A percentile compares a stretch with the other conserved stretches of the same genome.
These are phyloP conservation scores for Phytophthora pluvialis DNA, from an alignment of 352 stramenopile species.

Conservation along the genomic window DNA sequence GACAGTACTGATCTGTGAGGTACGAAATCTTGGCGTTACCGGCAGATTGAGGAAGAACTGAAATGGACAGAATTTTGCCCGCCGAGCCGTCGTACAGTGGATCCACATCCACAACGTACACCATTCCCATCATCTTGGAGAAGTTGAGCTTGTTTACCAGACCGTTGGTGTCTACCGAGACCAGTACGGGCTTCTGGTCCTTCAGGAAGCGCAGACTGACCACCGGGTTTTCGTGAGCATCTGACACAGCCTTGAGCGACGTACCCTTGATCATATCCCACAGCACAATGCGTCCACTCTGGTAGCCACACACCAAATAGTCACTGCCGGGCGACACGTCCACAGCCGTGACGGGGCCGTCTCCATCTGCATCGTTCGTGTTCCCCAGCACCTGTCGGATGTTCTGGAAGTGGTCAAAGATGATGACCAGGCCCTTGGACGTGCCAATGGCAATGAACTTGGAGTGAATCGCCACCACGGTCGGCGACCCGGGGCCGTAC, in stretches of 20 bases:
- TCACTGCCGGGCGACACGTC: conserved; percentile 90
- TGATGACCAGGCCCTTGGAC: conserved; percentile 93
- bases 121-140: conserved; percentile 94
- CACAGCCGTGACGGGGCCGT: conserved; percentile 87
- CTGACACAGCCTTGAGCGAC: conserved; percentile 90
- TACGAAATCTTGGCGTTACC: conserved; percentile 88
- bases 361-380: conserved; percentile 73
- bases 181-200: conserved; percentile 83
- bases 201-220: conserved; percentile 87
- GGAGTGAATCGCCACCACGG: conserved; percentile 94
- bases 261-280: conserved; percentile 97
- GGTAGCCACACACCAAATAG: conserved; percentile 93
- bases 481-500: conserved; percentile 91
- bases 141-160: conserved; percentile 96
- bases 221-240: conserved; percentile 90
- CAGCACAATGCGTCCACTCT: conserved; percentile 92
- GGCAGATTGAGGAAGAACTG: conserved; percentile 76
- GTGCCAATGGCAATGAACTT: conserved; percentile 98
- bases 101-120: conserved; percentile 94
- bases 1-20: conserved; percentile 85
- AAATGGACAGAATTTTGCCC: conserved; percentile 87
- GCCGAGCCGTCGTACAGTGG: conserved; percentile 95
- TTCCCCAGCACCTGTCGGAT: conserved; percentile 91
- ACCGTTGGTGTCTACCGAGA: conserved; percentile 89
- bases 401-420: conserved; percentile 98